Conservation (phyloP, 148 eudicot genomes). For the Rhododendron mucronatum region DNA sequence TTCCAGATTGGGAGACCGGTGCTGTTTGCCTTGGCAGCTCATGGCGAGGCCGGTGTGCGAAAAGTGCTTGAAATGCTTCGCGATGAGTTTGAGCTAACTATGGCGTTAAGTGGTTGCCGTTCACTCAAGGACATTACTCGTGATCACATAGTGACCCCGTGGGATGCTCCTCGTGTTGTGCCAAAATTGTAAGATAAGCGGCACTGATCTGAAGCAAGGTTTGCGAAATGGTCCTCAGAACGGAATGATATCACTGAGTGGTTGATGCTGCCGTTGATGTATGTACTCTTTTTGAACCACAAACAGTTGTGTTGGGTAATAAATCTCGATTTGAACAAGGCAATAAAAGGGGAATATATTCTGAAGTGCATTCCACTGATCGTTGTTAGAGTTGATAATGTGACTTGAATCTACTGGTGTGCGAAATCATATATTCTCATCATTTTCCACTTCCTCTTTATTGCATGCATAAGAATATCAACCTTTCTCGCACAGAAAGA, state of each 20-base stretch:
- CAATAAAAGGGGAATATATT: not conserved
- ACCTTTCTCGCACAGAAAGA: not conserved
- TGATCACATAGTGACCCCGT: conserved; percentile 42
- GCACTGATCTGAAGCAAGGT: not conserved
- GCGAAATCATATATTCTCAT: not conserved
- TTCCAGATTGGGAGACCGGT: conserved; percentile 79
- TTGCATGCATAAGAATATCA: not conserved
- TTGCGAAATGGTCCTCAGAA: not conserved
- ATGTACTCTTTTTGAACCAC: not conserved
- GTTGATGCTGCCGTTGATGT: not conserved
- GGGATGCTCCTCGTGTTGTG: conserved; percentile 38
- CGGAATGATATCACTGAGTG: not conserved
- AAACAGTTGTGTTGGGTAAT: not conserved
- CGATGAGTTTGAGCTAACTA: conserved; percentile 86
- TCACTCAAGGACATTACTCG: conserved; percentile 65
- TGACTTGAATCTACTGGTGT: not conserved
- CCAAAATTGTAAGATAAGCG: conserved; percentile 21
- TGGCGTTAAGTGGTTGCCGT: conserved; percentile 78
- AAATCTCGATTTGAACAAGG: not conserved
- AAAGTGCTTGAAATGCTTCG: conserved; percentile 75
- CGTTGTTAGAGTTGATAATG: not conserved
- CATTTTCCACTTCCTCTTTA: not conserved
- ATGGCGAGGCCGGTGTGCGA: conserved; percentile 74
- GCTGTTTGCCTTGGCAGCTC: conserved; percentile 66
- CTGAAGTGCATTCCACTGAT: not conserved